Evolutionary conservation across 495 filamentous ascomycete species (phyloP), one percentile per base, ranked within the genome.

Genomic region (Xylaria flabelliformis): DNA sequence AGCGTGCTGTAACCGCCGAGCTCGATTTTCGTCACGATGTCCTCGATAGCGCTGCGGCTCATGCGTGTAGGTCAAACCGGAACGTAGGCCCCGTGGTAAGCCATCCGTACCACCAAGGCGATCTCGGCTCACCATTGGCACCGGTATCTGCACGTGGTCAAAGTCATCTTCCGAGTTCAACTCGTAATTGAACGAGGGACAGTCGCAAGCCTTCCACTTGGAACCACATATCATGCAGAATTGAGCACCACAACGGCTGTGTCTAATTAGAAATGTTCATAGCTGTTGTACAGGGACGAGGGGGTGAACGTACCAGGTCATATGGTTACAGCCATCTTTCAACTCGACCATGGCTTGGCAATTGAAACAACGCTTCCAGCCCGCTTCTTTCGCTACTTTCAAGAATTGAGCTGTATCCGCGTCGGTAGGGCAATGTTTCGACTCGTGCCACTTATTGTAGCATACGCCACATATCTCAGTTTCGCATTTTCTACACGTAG

Each of bases 181-280:
- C 21, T 88, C 85, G 74, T 91, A 90, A 72, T 90, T 93, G 83
- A 94, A 94, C 88, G 88, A 92, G 3, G 91, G 90, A 74, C 93
- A 96, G 68, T 92, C 88, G 74, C 93, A 97, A 0, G 87, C 90
- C 81, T 94, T 95, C 93, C 93, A 95, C 72, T 90, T 90, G 32
- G 80, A 75, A 15, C 91, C 93, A 75, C 93, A 97, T 44, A 91
- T 85, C 88, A 93, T 92, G 81, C 93, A 97, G 79, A 94, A 95
- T 74, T 94, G 88, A 29, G 92, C 93, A 63, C 87, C 90, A 77
- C 93, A 95, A 65, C 89, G 92, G 80, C 91, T 91, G 70, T 67
- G 0, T 36, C 56, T 59, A 64, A 75, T 79, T 46, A 79, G 72
- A 41, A 19, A 44, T 9, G 39, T 9, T 58, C 32, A 50, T 26